Evolutionary conservation across 495 filamentous ascomycete genomes (phyloP).

Genomic region (Annulohypoxylon moriforme): DNA sequence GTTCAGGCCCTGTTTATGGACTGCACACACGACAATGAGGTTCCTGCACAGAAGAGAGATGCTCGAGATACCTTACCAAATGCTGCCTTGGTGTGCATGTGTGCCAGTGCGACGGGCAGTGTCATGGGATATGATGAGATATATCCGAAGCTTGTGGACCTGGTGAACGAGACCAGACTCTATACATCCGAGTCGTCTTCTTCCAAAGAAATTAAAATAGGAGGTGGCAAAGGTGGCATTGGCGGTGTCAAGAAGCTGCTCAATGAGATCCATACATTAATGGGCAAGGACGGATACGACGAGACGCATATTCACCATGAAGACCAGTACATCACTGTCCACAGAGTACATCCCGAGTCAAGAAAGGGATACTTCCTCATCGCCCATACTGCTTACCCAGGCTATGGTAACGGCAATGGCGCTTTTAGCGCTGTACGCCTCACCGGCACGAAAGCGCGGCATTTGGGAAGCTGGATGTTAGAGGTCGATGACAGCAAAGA

Average conservation of each 20-base stretch:
- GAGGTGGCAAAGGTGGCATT: slow-evolving; percentile 79
- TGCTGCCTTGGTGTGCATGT: slow-evolving; percentile 94
- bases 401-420: slow-evolving; percentile 82
- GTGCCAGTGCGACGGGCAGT: slow-evolving; percentile 89
- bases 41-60: slow-evolving; percentile 94
- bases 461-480: slow-evolving; percentile 88
- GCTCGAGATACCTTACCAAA: slow-evolving; percentile 96
- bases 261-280: slow-evolving; percentile 90
- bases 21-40: slow-evolving; percentile 98
- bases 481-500: slow-evolving; percentile 79
- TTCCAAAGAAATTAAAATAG: slow-evolving; percentile 64
- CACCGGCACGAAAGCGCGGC: slow-evolving; percentile 76
- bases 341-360: slow-evolving; percentile 89
- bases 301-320: slow-evolving; percentile 98
- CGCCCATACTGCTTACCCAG: slow-evolving; percentile 93
- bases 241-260: slow-evolving; percentile 89
- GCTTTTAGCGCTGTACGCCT: slow-evolving; percentile 80
- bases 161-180: slow-evolving; percentile 85
- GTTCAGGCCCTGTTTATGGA: slow-evolving; percentile 98
- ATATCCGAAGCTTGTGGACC: slow-evolving; percentile 89
- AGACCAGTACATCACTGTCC: slow-evolving; percentile 93
- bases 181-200: slow-evolving; percentile 81
- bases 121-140: slow-evolving; percentile 99
- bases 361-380: slow-evolving; percentile 94
- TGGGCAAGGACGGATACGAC: slow-evolving; percentile 93